A percentile compares a stretch with the other conserved stretches of the same genome.
Evolutionary conservation across 345 rosid species (phyloP).

Genomic region (Gossypium stocksii): DNA sequence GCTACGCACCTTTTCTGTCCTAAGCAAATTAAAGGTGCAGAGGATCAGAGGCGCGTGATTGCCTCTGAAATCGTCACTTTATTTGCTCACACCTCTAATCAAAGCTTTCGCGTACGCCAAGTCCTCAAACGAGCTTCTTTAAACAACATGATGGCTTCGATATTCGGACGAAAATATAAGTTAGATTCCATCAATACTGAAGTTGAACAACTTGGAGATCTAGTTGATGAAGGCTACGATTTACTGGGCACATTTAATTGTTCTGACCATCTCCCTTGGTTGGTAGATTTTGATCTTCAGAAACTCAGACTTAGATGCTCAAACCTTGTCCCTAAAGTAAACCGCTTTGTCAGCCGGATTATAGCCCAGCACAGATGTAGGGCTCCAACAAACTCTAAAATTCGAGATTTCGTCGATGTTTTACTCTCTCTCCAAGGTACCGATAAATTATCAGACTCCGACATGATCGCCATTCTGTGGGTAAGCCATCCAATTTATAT

Average conservation of each 20-base stretch:
- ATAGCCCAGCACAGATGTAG: slow-evolving; percentile 46
- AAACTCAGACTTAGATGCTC: slow-evolving; percentile 66
- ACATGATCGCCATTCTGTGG: slow-evolving; percentile 81
- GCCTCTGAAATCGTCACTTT: slow-evolving; percentile 47
- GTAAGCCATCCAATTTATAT: slow-evolving; percentile 28
- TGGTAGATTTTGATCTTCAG: slow-evolving; percentile 59
- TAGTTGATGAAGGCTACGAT: slow-evolving; percentile 72
- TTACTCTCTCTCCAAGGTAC: slow-evolving; percentile 53
- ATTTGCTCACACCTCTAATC: slow-evolving; percentile 15
- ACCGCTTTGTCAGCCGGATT: slow-evolving; percentile 54
- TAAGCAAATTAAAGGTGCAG: slow-evolving; percentile 47
- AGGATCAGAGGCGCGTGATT: slow-evolving; percentile 38
- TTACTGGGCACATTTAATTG: slow-evolving; percentile 58
- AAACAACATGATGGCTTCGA: slow-evolving; percentile 72
- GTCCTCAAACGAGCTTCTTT: slow-evolving; percentile 60
- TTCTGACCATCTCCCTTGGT: slow-evolving; percentile 70
- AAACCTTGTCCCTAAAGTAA: slow-evolving; percentile 56
- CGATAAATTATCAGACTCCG: slow-evolving; percentile 50
- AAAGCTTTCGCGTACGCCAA: slow-evolving; percentile 41
- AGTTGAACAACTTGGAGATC: slow-evolving; percentile 32
- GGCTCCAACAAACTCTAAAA: slow-evolving; percentile 22
- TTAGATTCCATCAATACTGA: slow-evolving; percentile 34
- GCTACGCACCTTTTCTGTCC: slow-evolving; percentile 61
- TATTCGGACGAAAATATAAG: slow-evolving; percentile 55
- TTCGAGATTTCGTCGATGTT: slow-evolving; percentile 65